Percentiles rank a stretch among this genome's conserved stretches.
Conservation (phyloP, 805 yeast genomes). For the Teunomyces pallodes region DNA sequence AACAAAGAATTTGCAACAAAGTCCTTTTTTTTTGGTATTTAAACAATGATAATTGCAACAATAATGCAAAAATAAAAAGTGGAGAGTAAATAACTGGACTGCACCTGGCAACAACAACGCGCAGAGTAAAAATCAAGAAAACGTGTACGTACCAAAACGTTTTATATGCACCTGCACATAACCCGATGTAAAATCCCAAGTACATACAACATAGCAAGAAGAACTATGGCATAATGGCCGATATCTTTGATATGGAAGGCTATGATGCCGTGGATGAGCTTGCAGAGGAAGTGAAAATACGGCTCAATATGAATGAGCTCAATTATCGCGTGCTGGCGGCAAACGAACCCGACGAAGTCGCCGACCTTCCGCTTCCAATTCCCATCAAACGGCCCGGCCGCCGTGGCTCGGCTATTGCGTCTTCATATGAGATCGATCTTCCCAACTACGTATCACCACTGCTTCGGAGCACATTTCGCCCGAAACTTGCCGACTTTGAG, state of each 20-base stretch:
- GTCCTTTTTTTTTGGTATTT: too few species aligned
- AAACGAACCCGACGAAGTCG: constrained; percentile 7
- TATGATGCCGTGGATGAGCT: constrained; percentile 16
- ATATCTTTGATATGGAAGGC: constrained; percentile 36
- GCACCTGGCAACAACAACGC: neutral
- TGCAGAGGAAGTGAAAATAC: constrained; percentile 4
- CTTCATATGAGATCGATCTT: constrained; percentile 36
- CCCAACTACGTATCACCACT: constrained; percentile 26
- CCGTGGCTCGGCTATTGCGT: constrained; percentile 24
- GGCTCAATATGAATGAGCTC: constrained; percentile 11
- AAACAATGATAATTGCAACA: too few species aligned
- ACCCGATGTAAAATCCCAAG: neutral
- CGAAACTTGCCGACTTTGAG: constrained; percentile 36
- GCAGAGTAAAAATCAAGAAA: neutral
- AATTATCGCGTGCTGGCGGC: constrained; percentile 19
- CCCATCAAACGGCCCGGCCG: constrained; percentile 14
- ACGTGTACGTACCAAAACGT: neutral
- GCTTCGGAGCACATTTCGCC: constrained; percentile 20
- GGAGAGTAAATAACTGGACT: neutral
- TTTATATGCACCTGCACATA: neutral
- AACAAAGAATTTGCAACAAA: too few species aligned
- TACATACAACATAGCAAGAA: neutral
- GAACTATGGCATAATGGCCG: constrained; percentile 23
- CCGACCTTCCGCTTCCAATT: constrained; percentile 16
- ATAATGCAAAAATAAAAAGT: neutral